A percentile compares a stretch with the other conserved stretches of the same genome.
These are phyloP conservation scores for Thelonectria olida DNA, from an alignment of 2,329 filamentous ascomycete species.

Conservation along the genomic window DNA sequence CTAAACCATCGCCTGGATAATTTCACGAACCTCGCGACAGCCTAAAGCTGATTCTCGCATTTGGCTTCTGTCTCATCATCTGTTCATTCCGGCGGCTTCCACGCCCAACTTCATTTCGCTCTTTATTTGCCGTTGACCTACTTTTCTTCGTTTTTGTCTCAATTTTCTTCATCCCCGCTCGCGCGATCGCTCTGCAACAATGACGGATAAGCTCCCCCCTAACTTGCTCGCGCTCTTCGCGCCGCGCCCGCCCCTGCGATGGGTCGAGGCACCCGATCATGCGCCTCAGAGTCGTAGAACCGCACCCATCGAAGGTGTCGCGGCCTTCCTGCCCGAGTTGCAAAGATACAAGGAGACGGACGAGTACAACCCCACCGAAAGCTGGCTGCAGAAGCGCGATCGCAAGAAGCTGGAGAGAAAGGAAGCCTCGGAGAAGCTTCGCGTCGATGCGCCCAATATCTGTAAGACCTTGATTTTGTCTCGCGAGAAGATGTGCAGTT, in stretches of 20 bases:
- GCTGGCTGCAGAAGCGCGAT: slow-evolving; percentile 89
- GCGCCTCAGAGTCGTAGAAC: slow-evolving; percentile 85
- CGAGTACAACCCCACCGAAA: slow-evolving; percentile 84
- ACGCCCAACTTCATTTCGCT: slow-evolving; percentile 24
- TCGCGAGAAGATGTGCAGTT: background rate
- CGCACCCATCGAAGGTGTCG: slow-evolving; percentile 76
- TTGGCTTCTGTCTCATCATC: slow-evolving; percentile 17
- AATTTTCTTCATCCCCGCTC: background rate
- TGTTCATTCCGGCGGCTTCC: slow-evolving; percentile 19
- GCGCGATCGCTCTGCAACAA: slow-evolving; percentile 52
- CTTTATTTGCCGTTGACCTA: background rate
- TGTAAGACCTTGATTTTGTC: slow-evolving; percentile 57
- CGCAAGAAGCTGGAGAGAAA: slow-evolving; percentile 85
- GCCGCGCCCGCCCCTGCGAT: slow-evolving; percentile 90
- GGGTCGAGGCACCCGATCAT: slow-evolving; percentile 83
- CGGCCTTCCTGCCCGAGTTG: slow-evolving; percentile 77
- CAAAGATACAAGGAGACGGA: slow-evolving; percentile 82
- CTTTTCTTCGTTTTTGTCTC: background rate
- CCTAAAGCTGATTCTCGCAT: slow-evolving; percentile 12
- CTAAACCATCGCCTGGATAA: slow-evolving; percentile 31
- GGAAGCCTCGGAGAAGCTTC: slow-evolving; percentile 68
- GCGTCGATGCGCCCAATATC: slow-evolving; percentile 70
- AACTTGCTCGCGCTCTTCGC: slow-evolving; percentile 95
- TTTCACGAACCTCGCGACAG: slow-evolving; percentile 39
- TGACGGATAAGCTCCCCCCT: slow-evolving; percentile 97